A percentile compares a stretch with the other conserved stretches of the same genome.
Evolutionary conservation across 2,329 filamentous ascomycete species (phyloP).

Genomic region (Xylariaceae sp.): DNA sequence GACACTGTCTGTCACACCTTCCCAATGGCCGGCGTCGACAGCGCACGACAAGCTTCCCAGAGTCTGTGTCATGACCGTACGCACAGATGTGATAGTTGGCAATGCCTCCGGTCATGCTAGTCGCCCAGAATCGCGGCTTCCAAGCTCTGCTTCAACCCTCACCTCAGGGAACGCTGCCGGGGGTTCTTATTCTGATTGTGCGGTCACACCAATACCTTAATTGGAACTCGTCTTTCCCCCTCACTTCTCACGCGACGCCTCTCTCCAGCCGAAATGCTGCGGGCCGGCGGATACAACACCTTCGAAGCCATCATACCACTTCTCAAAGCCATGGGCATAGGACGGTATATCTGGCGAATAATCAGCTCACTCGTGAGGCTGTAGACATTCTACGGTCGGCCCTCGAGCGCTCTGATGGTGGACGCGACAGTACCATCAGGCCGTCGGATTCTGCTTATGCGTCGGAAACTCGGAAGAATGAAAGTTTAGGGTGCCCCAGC

Average conservation of each 20-base stretch:
- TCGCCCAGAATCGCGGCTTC: constrained; percentile 21
- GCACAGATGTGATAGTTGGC: background rate
- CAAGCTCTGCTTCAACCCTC: constrained; percentile 20
- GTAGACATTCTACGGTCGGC: no score
- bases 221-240: background rate
- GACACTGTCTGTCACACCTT: no score
- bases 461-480: background rate
- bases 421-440: no score
- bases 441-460: background rate
- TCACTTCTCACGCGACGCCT: background rate
- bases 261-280: background rate
- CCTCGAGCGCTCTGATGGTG: no score
- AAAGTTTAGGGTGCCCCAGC: background rate
- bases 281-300: background rate
- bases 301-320: background rate
- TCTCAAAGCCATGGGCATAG: constrained; percentile 4
- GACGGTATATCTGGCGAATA: no score
- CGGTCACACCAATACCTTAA: constrained; percentile 18
- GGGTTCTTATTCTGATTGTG: constrained; percentile 22
- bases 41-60: no score
- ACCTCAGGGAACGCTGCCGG: constrained; percentile 24
- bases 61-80: background rate
- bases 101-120: constrained; percentile 20
- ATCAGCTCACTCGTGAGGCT: no score
- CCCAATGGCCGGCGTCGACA: no score